Evolutionary conservation across 2,329 filamentous ascomycete species (phyloP).

Genomic region (Epichloe sibirici): DNA sequence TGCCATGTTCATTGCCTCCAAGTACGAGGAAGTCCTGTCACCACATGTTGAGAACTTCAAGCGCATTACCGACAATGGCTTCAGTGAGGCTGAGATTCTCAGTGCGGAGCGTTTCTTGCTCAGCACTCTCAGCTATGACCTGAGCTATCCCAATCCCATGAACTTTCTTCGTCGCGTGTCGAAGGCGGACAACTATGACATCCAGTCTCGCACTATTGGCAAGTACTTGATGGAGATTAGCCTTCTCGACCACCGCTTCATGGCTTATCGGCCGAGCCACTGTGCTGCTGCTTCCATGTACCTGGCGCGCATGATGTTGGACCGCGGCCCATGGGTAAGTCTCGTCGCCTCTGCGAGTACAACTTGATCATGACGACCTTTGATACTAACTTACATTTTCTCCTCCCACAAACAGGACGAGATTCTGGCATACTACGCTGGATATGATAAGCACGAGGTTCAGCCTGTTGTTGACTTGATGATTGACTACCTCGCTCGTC

Average conservation of each 20-base stretch:
- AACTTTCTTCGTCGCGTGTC: constrained; percentile 98
- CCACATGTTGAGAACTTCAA: constrained; percentile 96
- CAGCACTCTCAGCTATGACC: constrained; percentile 82
- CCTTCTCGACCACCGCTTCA: constrained; percentile 87
- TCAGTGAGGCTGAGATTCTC: constrained; percentile 87
- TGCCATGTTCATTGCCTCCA: constrained; percentile 98
- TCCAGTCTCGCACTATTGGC: constrained; percentile 89
- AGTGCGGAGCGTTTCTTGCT: constrained; percentile 95
- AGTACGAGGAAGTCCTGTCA: constrained; percentile 96
- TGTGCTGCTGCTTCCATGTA: constrained; percentile 93
- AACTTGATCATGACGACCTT: constrained; percentile 6
- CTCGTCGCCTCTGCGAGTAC: constrained; percentile 9
- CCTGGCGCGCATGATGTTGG: constrained; percentile 77
- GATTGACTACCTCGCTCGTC: constrained; percentile 89
- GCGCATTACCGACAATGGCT: constrained; percentile 92
- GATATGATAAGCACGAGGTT: constrained; percentile 87
- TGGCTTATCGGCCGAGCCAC: constrained; percentile 79
- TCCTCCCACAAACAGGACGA: constrained; percentile 45
- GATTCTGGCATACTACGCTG: constrained; percentile 80
- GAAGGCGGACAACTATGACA: constrained; percentile 98
- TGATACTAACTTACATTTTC: too few relatives aligned
- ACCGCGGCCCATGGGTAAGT: constrained; percentile 81
- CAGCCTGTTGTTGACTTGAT: constrained; percentile 85
- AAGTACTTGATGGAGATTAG: constrained; percentile 98
- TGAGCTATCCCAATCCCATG: constrained; percentile 99